Evolutionary conservation across 2,329 filamentous ascomycete genomes (phyloP), one percentile per base, ranked within the genome.

Genomic region (Pyricularia sp.): DNA sequence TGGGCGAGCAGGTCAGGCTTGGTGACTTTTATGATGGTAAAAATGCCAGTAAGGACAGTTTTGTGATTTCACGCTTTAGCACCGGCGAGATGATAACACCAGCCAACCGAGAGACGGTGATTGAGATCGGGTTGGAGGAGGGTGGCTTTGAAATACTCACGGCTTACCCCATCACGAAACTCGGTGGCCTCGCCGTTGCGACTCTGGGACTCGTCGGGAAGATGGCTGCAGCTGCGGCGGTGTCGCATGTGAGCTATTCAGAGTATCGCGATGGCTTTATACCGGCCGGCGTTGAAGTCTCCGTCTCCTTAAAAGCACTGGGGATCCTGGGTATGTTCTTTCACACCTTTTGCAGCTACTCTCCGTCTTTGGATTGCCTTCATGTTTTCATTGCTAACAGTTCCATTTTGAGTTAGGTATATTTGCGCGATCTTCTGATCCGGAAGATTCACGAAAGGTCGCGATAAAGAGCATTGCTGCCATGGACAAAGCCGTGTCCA

Each of bases 171-270:
- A 74, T 92, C 1, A 79, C 80, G 0, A 74, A 78, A 0, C 86
- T 93, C 68, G 74, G 78, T 55, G 67, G 73, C 22, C 77, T 88
- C 0, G 77, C 76, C 60, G 79, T 93, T 1, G 86, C 90, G 0
- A 86, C 88, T 19, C 75, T 97, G 0, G 93, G 93, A 0, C 78
- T 97, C 1, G 68, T 96, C 2, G 89, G 84, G 2, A 96, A 97
- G 75, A 96, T 97, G 90, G 91, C 91, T 0, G 93, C 92, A 0
- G 86, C 88, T 0, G 92, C 91, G 0, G 92, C 91, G 0, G 82
- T 96, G 8, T 78, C 88, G 0, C 80, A 79, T 49, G 86, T 79
- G 19, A 80, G 83, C 31, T 82, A 87, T 60, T 78, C 81, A 7
- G 19, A 62, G 33, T 10, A 40, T 19, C 87, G 84, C 65, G 85